phyloP scores from a whole-genome alignment of 2,329 filamentous ascomycete genomes.

The Macrophomina pseudophaseolina region DNA sequence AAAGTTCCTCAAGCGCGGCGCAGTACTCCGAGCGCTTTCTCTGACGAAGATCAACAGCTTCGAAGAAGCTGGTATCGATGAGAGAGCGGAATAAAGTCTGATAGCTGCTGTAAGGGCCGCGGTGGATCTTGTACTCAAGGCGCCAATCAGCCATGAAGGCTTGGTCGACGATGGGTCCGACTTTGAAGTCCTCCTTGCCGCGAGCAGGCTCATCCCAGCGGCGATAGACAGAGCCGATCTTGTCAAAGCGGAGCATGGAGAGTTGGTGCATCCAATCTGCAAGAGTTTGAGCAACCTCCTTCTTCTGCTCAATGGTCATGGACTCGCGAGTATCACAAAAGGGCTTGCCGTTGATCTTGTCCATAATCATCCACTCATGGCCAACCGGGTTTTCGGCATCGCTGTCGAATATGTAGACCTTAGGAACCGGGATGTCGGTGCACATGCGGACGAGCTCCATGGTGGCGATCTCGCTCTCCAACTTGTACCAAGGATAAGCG shows the following conservation, averaged over 20 bases:
- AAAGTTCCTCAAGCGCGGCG: neutral
- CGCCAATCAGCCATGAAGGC: neutral
- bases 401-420: constrained; percentile 28
- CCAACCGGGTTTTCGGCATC: constrained; percentile 30
- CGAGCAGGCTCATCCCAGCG: neutral
- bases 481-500: constrained; percentile 31
- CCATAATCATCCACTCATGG: constrained; percentile 37
- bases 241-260: constrained; percentile 18
- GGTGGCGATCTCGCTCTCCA: constrained; percentile 33
- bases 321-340: neutral
- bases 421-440: constrained; percentile 32
- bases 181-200: neutral
- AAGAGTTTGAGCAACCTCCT: no score
- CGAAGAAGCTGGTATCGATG: neutral
- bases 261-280: constrained; percentile 27
- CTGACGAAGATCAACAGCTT: neutral
- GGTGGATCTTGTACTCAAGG: neutral
- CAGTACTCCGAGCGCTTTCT: neutral
- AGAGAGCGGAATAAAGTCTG: neutral
- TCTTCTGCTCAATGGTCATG: constrained; percentile 4
- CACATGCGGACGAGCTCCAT: constrained; percentile 31
- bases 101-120: neutral
- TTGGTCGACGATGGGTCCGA: neutral
- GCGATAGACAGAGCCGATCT: constrained; percentile 15
- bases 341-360: constrained; percentile 28